These are phyloP conservation scores for Globisporangium irregulare DNA, from an alignment of 352 stramenopile species.

Conservation along the genomic window DNA sequence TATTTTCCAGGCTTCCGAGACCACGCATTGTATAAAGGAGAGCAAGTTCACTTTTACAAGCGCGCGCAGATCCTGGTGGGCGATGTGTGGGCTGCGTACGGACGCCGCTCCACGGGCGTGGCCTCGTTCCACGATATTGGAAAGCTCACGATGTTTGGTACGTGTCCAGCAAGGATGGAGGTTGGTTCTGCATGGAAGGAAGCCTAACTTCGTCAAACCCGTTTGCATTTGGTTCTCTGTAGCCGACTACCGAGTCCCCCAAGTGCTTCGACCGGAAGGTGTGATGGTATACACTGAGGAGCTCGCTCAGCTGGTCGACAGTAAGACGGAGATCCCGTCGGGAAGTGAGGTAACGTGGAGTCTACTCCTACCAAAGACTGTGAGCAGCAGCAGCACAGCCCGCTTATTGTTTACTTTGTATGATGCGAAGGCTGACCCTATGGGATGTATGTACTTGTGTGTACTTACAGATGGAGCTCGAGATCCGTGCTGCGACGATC, in stretches of 20 bases:
- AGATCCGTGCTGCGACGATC: constrained; percentile 82
- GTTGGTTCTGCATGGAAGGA: background rate
- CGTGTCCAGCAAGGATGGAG: background rate
- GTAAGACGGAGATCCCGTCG: constrained; percentile 51
- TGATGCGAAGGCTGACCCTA: background rate
- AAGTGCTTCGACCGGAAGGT: constrained; percentile 68
- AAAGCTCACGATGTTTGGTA: constrained; percentile 88
- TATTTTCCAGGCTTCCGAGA: constrained; percentile 86
- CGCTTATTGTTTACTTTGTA: background rate
- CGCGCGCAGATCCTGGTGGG: constrained; percentile 87
- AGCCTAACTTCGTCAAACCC: background rate
- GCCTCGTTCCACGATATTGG: constrained; percentile 78
- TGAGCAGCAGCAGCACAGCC: background rate
- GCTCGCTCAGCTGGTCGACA: constrained; percentile 48
- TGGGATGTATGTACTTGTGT: background rate
- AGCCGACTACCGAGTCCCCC: constrained; percentile 88
- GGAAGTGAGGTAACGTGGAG: constrained; percentile 47
- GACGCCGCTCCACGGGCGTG: constrained; percentile 37
- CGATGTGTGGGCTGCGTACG: constrained; percentile 87
- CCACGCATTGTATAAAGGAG: constrained; percentile 75
- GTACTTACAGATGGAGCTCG: constrained; percentile 60
- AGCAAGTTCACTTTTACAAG: constrained; percentile 90
- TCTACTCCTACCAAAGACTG: background rate
- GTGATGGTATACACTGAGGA: constrained; percentile 60
- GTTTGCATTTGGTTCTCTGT: background rate